phyloP scores from a whole-genome alignment of 768 basidiomycete species.

The Lactifluus pinguis region DNA sequence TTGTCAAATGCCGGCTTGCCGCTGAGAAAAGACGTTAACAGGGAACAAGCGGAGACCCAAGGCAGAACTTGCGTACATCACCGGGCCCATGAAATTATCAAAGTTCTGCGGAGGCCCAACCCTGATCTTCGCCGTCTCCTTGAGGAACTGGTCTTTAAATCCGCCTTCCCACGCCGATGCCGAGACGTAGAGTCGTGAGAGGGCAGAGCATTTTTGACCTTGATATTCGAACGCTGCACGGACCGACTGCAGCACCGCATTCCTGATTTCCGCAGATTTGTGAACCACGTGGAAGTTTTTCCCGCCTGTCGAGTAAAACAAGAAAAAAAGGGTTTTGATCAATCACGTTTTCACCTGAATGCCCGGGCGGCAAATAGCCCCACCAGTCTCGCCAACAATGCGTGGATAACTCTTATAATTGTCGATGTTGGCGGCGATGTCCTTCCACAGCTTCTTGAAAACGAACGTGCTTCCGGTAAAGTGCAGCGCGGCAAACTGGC shows the following conservation, averaged over 20 bases:
- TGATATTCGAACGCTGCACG: conserved; percentile 94
- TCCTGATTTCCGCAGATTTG: conserved; percentile 73
- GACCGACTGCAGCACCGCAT: conserved; percentile 84
- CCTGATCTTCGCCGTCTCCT: conserved; percentile 75
- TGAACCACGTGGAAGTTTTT: conserved; percentile 99
- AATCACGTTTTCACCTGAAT: not conserved
- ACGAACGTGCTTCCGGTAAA: conserved; percentile 95
- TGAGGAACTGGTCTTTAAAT: conserved; percentile 73
- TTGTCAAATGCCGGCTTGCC: conserved; percentile 85
- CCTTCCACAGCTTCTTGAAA: conserved; percentile 95
- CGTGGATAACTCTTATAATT: conserved; percentile 84
- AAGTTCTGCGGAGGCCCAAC: conserved; percentile 73
- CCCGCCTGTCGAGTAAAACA: conserved; percentile 39
- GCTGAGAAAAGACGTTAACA: conserved; percentile 30
- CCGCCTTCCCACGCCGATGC: conserved; percentile 73
- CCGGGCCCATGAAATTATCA: conserved; percentile 88
- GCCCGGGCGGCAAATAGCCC: not conserved
- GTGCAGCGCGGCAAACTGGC: conserved; percentile 79
- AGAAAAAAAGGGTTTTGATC: not conserved
- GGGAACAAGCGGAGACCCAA: not conserved
- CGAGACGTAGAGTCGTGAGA: conserved; percentile 89
- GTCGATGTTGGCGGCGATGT: conserved; percentile 84
- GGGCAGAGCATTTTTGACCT: conserved; percentile 96
- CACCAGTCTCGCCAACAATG: conserved; percentile 91
- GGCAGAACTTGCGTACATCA: conserved; percentile 53